Conservation (phyloP, 2,329 filamentous ascomycete genomes). For the Niveomyces coronatus region DNA sequence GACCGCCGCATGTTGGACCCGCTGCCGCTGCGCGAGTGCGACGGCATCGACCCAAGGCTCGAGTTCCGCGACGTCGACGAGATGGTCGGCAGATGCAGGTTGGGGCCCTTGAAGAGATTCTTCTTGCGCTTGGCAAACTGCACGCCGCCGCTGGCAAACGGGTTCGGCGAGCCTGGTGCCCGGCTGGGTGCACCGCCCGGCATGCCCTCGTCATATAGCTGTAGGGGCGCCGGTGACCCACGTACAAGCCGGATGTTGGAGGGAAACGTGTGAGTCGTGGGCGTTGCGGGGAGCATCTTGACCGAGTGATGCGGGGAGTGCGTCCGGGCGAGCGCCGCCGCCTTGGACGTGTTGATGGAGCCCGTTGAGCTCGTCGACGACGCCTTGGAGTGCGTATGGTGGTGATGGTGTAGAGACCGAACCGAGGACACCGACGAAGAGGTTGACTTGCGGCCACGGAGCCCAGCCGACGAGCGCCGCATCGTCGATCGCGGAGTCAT, state of each 20-base stretch:
- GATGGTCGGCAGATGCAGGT: constrained; percentile 37
- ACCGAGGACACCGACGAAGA: constrained; percentile 92
- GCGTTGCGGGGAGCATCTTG: constrained; percentile 89
- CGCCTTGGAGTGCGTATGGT: constrained; percentile 84
- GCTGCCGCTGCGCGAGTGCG: constrained; percentile 49
- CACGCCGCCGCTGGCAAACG: constrained; percentile 51
- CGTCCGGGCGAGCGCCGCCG: constrained; percentile 49
- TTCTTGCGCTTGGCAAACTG: constrained; percentile 75
- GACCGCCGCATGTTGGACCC: constrained; percentile 53
- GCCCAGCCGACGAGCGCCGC: constrained; percentile 69
- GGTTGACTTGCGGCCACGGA: constrained; percentile 88
- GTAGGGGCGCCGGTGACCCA: constrained; percentile 32
- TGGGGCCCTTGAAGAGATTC: constrained; percentile 73
- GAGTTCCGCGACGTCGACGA: constrained; percentile 18
- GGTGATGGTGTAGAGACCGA: constrained; percentile 78
- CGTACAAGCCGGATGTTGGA: constrained; percentile 78
- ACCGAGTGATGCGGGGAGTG: constrained; percentile 82
- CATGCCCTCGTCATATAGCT: constrained; percentile 49
- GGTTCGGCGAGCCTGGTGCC: constrained; percentile 45
- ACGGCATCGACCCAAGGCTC: constrained; percentile 33
- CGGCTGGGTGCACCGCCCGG: constrained; percentile 32
- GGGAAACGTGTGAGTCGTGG: constrained; percentile 64
- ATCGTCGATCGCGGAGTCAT: constrained; percentile 81
- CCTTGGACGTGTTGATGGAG: constrained; percentile 61
- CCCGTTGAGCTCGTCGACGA: constrained; percentile 82